phyloP scores from a whole-genome alignment of 495 filamentous ascomycete species.

The Xylaria palmicola region DNA sequence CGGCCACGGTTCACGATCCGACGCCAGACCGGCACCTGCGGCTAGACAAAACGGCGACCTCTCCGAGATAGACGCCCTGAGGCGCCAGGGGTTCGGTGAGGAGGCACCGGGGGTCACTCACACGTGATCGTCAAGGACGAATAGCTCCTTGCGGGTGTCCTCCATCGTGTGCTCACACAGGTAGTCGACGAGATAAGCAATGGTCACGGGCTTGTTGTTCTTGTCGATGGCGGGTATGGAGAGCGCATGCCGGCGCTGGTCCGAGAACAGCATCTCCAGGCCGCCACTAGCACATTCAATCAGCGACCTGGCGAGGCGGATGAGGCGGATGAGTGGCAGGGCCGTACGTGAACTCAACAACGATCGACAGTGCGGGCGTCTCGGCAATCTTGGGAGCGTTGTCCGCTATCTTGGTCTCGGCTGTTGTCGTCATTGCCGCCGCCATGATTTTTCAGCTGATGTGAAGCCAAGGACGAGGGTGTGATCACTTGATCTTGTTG shows the following conservation, averaged over 20 bases:
- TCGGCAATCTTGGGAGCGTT: conserved; percentile 12
- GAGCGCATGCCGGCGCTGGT: conserved; percentile 69
- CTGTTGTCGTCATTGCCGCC: conserved; percentile 20
- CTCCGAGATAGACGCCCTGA: conserved; percentile 10
- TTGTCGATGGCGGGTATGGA: conserved; percentile 62
- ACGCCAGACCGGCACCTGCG: neutral
- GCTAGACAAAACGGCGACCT: neutral
- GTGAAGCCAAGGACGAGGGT: neutral
- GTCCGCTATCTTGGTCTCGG: conserved; percentile 5
- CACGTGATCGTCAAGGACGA: conserved; percentile 86
- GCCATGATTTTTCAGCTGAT: neutral
- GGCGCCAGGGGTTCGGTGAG: conserved; percentile 7
- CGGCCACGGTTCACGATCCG: neutral
- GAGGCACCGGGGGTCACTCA: conserved; percentile 46
- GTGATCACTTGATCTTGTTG: too few species aligned
- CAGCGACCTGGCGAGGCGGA: neutral
- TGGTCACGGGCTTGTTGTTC: conserved; percentile 59
- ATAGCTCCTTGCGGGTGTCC: conserved; percentile 82
- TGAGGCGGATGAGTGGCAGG: neutral
- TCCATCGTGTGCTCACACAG: conserved; percentile 84
- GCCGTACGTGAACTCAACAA: conserved; percentile 74
- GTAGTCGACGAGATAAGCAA: conserved; percentile 74
- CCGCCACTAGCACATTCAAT: conserved; percentile 64
- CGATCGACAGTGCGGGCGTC: conserved; percentile 46
- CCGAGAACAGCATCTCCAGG: conserved; percentile 90